Base-by-base conservation (phyloP, 495 filamentous ascomycete genomes). In the Terfezia claveryi region DNA sequence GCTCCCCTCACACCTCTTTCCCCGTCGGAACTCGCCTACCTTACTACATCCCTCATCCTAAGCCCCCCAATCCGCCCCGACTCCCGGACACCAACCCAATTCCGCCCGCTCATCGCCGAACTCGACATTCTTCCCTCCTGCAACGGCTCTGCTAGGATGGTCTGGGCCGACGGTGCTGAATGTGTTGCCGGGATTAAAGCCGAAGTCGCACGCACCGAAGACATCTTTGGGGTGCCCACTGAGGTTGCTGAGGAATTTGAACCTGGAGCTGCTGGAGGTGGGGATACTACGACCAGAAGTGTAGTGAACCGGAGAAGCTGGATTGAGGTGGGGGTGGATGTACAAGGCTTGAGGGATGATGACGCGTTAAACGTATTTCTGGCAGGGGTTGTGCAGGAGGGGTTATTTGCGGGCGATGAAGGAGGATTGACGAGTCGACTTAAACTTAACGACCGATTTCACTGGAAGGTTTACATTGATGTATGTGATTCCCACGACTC, bases 391-490 rank as follows among this genome's bases (percentile, higher is more conserved):
- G 75, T 98, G 66, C 75, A 74, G n/a, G 92, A 98, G 73, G 82
- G 82, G 51, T 64, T 98, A 59, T 74, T 93, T 27, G 83, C 86
- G 57, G 80, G 77, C 56, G 74, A 74, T 57, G 74, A 78, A 62
- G 41, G 8, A 4, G 41, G 41, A 4, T 14, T 14, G 14, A 46
- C 41, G 14, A 14, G 4, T 20, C 41, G 14, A 46, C 41, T 98
- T 63, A 78, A 78, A 64, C 93, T 98, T 64, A 94, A 93, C 66
- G 66, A 74, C 57, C 73, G 87, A 49, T 96, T 85, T 73, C 88
- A 96, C 73, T 98, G 91, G 91, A 83, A 86, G 69, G 64, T 98
- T 23, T 96, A 89, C 68, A 78, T 96, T 61, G 91, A 98, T 71
- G 91, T 95, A 63, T 67, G 83, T 76, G 27, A 5, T 38, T 50